Percentiles rank a stretch among this genome's conserved stretches.
These are phyloP conservation scores for Escallonia herrerae DNA, from an alignment of 129 eudicot genomes.

Conservation along the genomic window DNA sequence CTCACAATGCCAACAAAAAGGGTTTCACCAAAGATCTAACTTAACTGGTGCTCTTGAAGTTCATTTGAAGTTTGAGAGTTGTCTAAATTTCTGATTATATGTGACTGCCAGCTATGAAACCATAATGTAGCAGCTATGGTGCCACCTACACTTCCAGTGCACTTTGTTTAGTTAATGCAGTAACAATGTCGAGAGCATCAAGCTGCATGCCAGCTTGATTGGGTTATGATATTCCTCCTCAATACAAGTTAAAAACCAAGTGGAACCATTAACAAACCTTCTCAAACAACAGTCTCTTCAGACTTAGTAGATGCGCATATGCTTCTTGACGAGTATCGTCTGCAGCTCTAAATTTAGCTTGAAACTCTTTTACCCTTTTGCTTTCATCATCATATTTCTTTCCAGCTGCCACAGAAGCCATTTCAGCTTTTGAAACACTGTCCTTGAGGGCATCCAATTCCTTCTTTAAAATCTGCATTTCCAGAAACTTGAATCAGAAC, in stretches of 20 bases:
- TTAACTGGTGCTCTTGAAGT: no score
- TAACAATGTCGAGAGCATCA: no score
- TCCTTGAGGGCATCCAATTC: conserved; percentile 55
- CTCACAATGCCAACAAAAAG: no score
- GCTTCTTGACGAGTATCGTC: conserved; percentile 70
- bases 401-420: conserved; percentile 23
- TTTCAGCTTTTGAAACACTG: conserved; percentile 47
- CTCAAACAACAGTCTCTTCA: conserved; percentile 44
- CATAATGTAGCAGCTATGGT: no score
- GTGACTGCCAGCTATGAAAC: no score
- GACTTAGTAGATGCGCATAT: conserved; percentile 31
- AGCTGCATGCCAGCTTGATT: no score
- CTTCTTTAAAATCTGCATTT: conserved; percentile 59
- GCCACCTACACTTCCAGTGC: no score
- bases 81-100: no score
- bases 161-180: no score
- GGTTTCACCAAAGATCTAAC: no score
- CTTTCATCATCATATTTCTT: conserved; percentile 48
- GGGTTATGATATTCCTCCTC: no score
- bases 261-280: conserved; percentile 51
- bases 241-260: conserved; percentile 6
- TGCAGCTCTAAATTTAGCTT: conserved; percentile 50
- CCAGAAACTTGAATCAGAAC: conserved; percentile 8
- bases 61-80: no score
- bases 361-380: conserved; percentile 43